These are phyloP conservation scores for Globisporangium uncinulatum DNA, from an alignment of 352 stramenopile species.

Conservation along the genomic window DNA sequence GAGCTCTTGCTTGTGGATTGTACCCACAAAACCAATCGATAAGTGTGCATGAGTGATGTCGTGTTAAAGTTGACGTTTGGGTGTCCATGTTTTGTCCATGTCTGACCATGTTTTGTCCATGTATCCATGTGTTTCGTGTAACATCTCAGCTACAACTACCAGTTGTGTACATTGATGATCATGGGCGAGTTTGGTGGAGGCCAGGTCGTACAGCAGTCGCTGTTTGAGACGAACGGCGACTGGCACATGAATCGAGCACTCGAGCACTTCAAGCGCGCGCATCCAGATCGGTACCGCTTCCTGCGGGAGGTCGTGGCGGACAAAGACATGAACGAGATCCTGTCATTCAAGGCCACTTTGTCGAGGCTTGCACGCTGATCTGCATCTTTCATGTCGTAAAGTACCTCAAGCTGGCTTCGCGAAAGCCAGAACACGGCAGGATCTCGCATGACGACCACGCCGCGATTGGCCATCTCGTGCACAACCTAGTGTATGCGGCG, in stretches of 20 bases:
- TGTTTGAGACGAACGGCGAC: conserved; percentile 15
- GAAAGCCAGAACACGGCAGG: conserved; percentile 14
- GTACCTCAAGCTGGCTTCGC: conserved; percentile 5
- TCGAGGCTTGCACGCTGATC: conserved; percentile 11
- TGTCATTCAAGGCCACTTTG: conserved; percentile 13
- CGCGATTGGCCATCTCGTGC: conserved; percentile 4
- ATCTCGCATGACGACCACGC: conserved; percentile 6
- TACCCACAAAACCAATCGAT: conserved; percentile 21
- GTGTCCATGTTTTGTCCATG: too few species aligned
- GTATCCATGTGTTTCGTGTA: neutral
- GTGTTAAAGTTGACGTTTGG: too few species aligned
- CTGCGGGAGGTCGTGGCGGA: conserved; percentile 20
- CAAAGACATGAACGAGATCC: conserved; percentile 26
- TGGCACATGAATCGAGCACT: conserved; percentile 18
- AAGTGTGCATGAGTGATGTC: too few species aligned
- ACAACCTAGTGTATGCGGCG: conserved; percentile 9
- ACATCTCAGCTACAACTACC: conserved; percentile 18
- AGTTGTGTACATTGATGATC: conserved; percentile 17
- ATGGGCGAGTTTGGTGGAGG: conserved; percentile 18
- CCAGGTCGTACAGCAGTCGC: conserved; percentile 11
- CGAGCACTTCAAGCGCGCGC: conserved; percentile 9
- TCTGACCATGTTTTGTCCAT: conserved; percentile 7
- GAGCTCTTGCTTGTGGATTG: conserved; percentile 15
- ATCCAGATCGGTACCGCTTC: conserved; percentile 7
- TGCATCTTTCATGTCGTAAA: conserved; percentile 25